phyloP scores from a whole-genome alignment of 1,284 basidiomycete species.

The Wallemia ichthyophaga region DNA sequence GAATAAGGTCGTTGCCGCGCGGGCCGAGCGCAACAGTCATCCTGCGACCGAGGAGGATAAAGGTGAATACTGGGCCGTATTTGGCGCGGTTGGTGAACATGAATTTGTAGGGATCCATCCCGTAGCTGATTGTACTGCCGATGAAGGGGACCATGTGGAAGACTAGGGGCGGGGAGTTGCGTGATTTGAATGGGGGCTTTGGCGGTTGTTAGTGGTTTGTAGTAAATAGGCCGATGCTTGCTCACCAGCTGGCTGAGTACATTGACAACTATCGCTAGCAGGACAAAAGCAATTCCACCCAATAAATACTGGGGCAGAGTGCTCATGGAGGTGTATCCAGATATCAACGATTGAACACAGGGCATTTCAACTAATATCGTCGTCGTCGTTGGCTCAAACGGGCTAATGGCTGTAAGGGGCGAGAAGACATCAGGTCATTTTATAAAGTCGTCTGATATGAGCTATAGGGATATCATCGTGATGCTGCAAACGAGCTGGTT shows the following conservation, averaged over 20 bases:
- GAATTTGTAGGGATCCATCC: constrained; percentile 49
- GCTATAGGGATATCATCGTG: too few relatives aligned
- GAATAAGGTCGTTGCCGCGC: constrained; percentile 75
- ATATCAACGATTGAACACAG: not conserved
- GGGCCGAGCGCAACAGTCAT: constrained; percentile 76
- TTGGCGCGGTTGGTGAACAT: constrained; percentile 31
- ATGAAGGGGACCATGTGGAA: constrained; percentile 49
- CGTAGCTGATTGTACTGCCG: constrained; percentile 38
- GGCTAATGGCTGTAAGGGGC: not conserved
- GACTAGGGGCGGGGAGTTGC: constrained; percentile 32
- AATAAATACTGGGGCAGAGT: not conserved
- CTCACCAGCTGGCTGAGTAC: not conserved
- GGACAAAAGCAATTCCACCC: not conserved
- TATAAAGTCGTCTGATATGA: too few relatives aligned
- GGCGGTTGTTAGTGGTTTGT: not conserved
- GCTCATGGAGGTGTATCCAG: not conserved
- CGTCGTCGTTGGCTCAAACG: not conserved
- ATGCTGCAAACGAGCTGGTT: too few relatives aligned
- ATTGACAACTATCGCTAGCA: not conserved
- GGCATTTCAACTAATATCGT: not conserved
- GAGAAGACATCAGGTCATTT: constrained; percentile 1
- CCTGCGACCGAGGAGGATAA: constrained; percentile 57
- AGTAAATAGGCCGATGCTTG: not conserved
- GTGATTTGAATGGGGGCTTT: not conserved
- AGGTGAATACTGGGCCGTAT: constrained; percentile 65